Evolutionary conservation across 2,329 filamentous ascomycete species (phyloP), one percentile per base, ranked within the genome.

Genomic region (Verticillium tricorpus): DNA sequence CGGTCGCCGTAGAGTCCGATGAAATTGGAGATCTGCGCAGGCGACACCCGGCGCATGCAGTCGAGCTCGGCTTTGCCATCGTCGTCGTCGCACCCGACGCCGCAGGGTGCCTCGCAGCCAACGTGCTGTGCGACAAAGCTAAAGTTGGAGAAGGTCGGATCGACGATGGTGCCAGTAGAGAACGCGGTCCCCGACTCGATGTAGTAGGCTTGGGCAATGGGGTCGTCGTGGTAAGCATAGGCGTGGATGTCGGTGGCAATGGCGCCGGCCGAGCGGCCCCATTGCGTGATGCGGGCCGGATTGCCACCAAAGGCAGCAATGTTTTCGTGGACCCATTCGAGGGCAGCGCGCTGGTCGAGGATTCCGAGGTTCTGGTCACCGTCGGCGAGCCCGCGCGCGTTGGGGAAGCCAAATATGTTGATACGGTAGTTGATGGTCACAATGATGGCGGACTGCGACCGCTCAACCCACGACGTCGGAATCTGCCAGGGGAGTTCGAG

Each of bases 201-300:
- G 61, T 78, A 77, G 50, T 77, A 73, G 4, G 73, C 76, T 8
- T 72, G 67, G 1, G 77, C 76, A 50, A 82, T 78, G 3, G 80
- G 79, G 60, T 82, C 74, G 5, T 81, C 70, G 22, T 70, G 65
- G 79, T 74, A 81, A 12, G 79, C 78, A 63, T 77, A 80, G 62
- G 75, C 72, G 62, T 78, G 74, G 65, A 75, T 70, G 62, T 81
- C 79, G 3, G 73, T 75, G 31, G 71, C 69, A 3, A 76, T 69
- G 12, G 72, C 68, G 9, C 82, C 80, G 3, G 82, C 78, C 22
- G 78, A 81, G 69, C 80, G 77, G 17, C 81, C 81, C 66, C 77
- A 78, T 7, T 81, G 70, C 3, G 76, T 76, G 64, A 82, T 81
- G 15, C 72, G 70, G 3, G 9, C 11, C 17, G 61, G 58, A 25